Evolutionary conservation across 192 early-diverging fungal species (phyloP), one percentile per base, ranked within the genome.

Genomic region (Coemansia sp.): DNA sequence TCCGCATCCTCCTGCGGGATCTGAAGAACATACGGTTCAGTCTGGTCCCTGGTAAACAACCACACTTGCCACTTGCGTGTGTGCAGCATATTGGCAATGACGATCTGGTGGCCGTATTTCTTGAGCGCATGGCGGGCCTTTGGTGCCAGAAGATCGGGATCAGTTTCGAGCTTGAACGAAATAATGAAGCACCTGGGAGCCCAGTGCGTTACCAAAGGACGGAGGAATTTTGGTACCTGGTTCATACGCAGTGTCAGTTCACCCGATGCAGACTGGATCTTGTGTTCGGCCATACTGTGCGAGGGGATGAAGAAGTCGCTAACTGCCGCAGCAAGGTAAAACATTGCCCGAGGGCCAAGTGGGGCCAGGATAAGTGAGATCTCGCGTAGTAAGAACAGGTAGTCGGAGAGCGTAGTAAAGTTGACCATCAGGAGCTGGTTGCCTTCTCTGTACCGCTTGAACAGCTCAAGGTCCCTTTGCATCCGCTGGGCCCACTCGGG

Each of bases 151-250:
- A 99, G 67, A 11, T 75, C 60, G 1, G 85, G 83, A 59, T 99
- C 97, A 0, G 97, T 99, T 63, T 99, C 97, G 6, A 99, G 70
- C 84, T 85, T 99, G 81, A 99, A 99, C 19, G 97, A 99, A n/a
- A 99, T 88, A 66, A 95, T 92, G 64, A 92, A 92, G 6, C 91
- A 91, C 27, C 72, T 50, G n/a, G 84, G 83, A 0, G 91, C 94
- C 97, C 97, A 99, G 50, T 91, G 86, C 37, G 88, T 91, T 15
- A 99, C 96, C 19, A 99, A 75, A 2, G 97, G 97, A 15, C 88
- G 84, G 54, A 99, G 78, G 50, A 98, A 90, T 66, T 99, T 99
- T 53, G 97, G 97, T 4, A 99, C 97, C 68, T 96, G 95, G 62
- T 99, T 95, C 69, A 99, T 85, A 8, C 84, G 82, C 59, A 99